Evolutionary conservation across 2,329 filamentous ascomycete genomes (phyloP).

Genomic region (Bipolaris zeicola): DNA sequence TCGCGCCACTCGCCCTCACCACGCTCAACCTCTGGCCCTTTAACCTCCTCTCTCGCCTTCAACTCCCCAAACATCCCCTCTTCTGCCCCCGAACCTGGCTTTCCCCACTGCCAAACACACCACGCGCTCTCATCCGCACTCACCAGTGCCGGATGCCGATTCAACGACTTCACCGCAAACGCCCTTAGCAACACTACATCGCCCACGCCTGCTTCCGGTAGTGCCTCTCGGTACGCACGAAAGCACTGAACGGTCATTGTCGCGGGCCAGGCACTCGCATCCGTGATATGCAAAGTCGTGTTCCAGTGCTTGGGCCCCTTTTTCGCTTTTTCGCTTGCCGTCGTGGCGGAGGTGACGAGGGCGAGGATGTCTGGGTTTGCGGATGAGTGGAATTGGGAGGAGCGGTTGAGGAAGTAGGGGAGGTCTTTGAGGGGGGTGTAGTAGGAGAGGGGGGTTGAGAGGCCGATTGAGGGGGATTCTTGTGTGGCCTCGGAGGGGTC

Average conservation of each 20-base stretch:
- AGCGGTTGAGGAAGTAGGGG: conserved; percentile 49
- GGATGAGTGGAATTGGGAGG: conserved; percentile 42
- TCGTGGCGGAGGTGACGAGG: conserved; percentile 47
- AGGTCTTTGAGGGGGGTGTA: conserved; percentile 53
- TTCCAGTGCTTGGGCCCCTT: conserved; percentile 52
- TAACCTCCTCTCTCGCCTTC: conserved; percentile 50
- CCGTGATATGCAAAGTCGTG: conserved; percentile 51
- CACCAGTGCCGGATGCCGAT: conserved; percentile 43
- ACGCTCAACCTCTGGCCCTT: conserved; percentile 54
- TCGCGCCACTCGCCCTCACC: conserved; percentile 53
- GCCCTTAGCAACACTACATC: conserved; percentile 53
- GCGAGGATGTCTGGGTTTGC: conserved; percentile 53
- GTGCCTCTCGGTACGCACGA: conserved; percentile 49
- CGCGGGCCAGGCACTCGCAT: conserved; percentile 40
- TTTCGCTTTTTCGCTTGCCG: conserved; percentile 45
- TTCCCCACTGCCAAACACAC: conserved; percentile 54
- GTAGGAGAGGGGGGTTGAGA: conserved; percentile 51
- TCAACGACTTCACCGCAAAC: conserved; percentile 52
- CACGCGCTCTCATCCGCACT: conserved; percentile 53
- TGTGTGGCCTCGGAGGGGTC: conserved; percentile 13
- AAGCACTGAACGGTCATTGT: conserved; percentile 50
- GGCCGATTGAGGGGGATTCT: conserved; percentile 43
- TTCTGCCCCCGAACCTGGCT: conserved; percentile 35
- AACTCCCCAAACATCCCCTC: conserved; percentile 37
- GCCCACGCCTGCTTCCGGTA: conserved; percentile 50